A percentile compares a stretch with the other conserved stretches of the same genome.
Evolutionary conservation across 2,329 filamentous ascomycete genomes (phyloP).

Genomic region (Atkinsonella texensis): DNA sequence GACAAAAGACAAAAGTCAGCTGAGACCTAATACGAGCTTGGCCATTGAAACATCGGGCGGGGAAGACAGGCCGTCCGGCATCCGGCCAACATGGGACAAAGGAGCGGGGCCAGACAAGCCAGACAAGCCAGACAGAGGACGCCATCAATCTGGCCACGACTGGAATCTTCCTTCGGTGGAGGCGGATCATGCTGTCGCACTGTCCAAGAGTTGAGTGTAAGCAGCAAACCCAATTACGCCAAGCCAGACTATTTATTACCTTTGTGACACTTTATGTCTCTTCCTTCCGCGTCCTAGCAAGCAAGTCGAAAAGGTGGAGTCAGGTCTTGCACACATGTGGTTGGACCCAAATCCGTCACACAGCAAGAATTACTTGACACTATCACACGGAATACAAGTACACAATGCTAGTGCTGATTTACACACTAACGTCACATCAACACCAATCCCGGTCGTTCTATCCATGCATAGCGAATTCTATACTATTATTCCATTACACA

Average conservation of each 20-base stretch:
- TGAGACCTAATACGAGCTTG: neutral
- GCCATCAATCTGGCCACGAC: no score
- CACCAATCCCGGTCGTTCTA: neutral
- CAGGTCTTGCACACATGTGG: neutral
- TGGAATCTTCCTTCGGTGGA: no score
- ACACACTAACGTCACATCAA: neutral
- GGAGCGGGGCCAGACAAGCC: neutral
- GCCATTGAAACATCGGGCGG: neutral
- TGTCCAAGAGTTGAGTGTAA: no score
- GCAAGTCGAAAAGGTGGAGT: no score
- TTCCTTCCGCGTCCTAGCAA: no score
- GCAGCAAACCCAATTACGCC: no score
- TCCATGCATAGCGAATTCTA: neutral
- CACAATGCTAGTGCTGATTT: neutral
- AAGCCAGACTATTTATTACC: no score
- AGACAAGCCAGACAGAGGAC: no score
- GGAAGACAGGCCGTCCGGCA: neutral
- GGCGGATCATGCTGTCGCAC: no score
- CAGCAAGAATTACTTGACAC: neutral
- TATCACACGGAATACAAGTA: neutral
- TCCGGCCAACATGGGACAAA: neutral
- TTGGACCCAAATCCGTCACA: neutral
- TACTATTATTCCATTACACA: constrained; percentile 18
- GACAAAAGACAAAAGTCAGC: neutral
- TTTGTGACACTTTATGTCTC: no score